Evolutionary conservation across 225 moss, liverwort and hornwort genomes (phyloP).

Genomic region (Asterella californica): DNA sequence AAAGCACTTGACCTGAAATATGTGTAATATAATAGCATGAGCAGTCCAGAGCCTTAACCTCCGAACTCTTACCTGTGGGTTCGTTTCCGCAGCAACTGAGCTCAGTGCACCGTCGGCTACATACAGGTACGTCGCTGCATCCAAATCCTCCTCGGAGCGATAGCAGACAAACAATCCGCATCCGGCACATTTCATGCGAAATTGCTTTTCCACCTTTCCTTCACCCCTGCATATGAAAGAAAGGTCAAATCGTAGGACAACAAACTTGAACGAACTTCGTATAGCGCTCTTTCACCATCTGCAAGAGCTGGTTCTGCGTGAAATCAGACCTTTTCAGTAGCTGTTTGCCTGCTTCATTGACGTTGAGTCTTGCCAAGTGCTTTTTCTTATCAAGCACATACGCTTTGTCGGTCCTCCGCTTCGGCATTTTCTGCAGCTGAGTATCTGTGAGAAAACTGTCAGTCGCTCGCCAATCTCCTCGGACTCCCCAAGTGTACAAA

Average conservation of each 20-base stretch:
- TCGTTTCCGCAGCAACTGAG: slow-evolving; percentile 98
- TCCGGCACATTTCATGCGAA: slow-evolving; percentile 94
- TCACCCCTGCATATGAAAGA: slow-evolving; percentile 58
- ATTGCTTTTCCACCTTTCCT: slow-evolving; percentile 95
- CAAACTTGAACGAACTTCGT: neutral
- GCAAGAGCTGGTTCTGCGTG: neutral
- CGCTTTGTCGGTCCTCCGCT: slow-evolving; percentile 65
- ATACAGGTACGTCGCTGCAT: slow-evolving; percentile 74
- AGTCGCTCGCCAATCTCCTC: neutral
- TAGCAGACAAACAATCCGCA: slow-evolving; percentile 96
- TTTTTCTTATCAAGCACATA: slow-evolving; percentile 72
- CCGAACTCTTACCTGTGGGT: slow-evolving; percentile 66
- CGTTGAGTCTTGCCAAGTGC: slow-evolving; percentile 72
- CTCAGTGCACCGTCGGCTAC: slow-evolving; percentile 94
- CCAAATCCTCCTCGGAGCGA: slow-evolving; percentile 80
- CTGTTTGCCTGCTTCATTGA: slow-evolving; percentile 71
- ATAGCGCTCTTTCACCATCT: neutral
- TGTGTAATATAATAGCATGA: neutral
- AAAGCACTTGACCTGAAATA: neutral
- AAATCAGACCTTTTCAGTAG: slow-evolving; percentile 56
- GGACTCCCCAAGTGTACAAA: neutral
- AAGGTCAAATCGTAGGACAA: neutral
- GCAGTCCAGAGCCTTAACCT: neutral
- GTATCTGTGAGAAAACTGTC: slow-evolving; percentile 41
- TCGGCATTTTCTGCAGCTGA: slow-evolving; percentile 93